Evolutionary conservation across 495 filamentous ascomycete species (phyloP).

Genomic region (Lepidopterella palustris): DNA sequence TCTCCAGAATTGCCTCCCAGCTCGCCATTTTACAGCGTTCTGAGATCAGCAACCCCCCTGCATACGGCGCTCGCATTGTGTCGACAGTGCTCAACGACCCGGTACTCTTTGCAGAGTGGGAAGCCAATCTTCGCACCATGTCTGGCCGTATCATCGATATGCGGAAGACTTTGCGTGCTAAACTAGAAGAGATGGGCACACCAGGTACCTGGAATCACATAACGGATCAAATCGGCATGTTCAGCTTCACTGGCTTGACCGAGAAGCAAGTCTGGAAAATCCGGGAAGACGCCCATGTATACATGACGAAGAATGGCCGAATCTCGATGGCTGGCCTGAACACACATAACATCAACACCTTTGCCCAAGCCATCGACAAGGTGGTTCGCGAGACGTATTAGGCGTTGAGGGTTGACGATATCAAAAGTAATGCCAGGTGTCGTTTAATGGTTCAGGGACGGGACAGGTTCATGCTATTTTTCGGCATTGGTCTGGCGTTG

Average conservation of each 20-base stretch:
- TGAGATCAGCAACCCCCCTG: constrained; percentile 94
- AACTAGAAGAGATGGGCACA: constrained; percentile 74
- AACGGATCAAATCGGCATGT: constrained; percentile 99
- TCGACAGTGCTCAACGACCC: constrained; percentile 75
- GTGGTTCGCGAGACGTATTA: constrained; percentile 61
- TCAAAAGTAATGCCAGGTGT: not conserved
- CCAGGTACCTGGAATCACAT: constrained; percentile 95
- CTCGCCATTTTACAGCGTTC: constrained; percentile 90
- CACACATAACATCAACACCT: constrained; percentile 82
- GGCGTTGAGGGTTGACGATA: not conserved
- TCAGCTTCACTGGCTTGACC: constrained; percentile 86
- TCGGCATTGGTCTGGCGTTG: not conserved
- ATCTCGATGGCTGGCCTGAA: constrained; percentile 95
- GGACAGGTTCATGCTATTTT: not conserved
- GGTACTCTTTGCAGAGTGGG: constrained; percentile 83
- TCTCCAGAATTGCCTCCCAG: constrained; percentile 70
- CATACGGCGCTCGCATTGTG: constrained; percentile 88
- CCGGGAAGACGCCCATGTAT: constrained; percentile 76
- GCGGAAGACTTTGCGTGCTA: constrained; percentile 65
- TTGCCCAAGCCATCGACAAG: constrained; percentile 80
- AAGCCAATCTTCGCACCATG: constrained; percentile 89
- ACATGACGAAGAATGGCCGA: constrained; percentile 98
- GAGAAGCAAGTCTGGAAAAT: constrained; percentile 82
- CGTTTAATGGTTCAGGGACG: not conserved
- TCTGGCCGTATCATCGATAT: constrained; percentile 87